Evolutionary conservation across 805 yeast species (phyloP), one percentile per base, ranked within the genome.

Genomic region (Lipomyces yamanashiensis): DNA sequence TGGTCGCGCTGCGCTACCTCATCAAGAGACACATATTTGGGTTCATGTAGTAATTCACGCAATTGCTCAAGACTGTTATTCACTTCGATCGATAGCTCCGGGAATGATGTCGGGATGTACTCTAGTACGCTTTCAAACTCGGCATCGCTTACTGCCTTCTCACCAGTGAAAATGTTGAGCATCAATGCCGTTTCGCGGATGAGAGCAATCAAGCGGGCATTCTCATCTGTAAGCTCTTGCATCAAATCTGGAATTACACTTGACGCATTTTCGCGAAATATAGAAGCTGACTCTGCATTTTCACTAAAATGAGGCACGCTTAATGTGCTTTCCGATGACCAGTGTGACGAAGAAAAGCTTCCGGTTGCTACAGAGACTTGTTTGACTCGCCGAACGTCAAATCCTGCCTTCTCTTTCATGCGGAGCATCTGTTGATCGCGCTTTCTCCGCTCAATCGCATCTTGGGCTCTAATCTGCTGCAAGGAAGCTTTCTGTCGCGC

Each of bases 361-460:
- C 69, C 69, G 15, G 62, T 52, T 15, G 49, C 56, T 1, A 45
- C 54, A 3, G 69, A 61, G 21, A 43, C 33, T 7, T 59, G 17
- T 40, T 64, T 66, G 9, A 58, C 34, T 17, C 69, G 36, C 17
- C 69, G 64, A 21, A 66, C 48, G 23, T 66, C 69, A 40, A 66
- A 66, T 7, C 69, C 69, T 9, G 69, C 69, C 23, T 66, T 66
- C 37, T 66, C 69, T 37, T 66, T 66, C 67, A 66, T 63, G 10
- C 69, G 49, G 15, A 60, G 56, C 21, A 66, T 59, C 28, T 63
- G 67, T 50, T 66, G 68, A 45, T 66, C 69, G 7, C 67, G 56
- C 39, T 62, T 62, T 10, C 69, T 59, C 13, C 69, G 62, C 36
- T 66, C 68, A 40, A 43, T 55, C 5, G 68, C 68, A 28, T 62